A percentile compares a stretch with the other conserved stretches of the same genome.
Evolutionary conservation across 2,329 filamentous ascomycete species (phyloP).

Genomic region (Pseudogymnoascus sp.): DNA sequence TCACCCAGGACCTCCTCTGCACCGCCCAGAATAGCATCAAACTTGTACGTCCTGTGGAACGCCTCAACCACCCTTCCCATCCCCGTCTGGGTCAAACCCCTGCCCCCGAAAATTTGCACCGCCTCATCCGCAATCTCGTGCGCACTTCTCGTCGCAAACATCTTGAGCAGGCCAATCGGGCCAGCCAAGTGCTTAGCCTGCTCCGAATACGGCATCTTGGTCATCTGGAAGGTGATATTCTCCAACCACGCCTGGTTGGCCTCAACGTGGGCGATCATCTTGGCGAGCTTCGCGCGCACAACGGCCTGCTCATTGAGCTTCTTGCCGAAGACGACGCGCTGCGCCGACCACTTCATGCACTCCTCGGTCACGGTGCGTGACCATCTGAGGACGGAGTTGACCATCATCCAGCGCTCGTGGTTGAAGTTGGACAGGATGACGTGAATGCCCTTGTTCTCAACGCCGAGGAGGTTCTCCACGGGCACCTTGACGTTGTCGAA

Average conservation of each 20-base stretch:
- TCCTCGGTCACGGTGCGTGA: conserved; percentile 69
- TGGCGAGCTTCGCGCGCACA: conserved; percentile 77
- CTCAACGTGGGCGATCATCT: conserved; percentile 62
- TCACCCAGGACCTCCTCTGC: conserved; percentile 78
- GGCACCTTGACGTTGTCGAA: conserved; percentile 85
- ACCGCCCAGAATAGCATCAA: conserved; percentile 69
- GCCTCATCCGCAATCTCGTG: conserved; percentile 80
- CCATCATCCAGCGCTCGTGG: conserved; percentile 76
- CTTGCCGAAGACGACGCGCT: conserved; percentile 77
- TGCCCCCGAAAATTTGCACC: conserved; percentile 78
- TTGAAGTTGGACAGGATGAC: conserved; percentile 81
- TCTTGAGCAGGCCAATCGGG: conserved; percentile 77
- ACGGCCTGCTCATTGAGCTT: conserved; percentile 75
- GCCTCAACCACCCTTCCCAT: conserved; percentile 80
- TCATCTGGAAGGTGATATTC: conserved; percentile 65
- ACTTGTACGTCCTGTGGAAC: conserved; percentile 81
- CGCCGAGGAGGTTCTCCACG: conserved; percentile 66
- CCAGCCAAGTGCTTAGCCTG: conserved; percentile 70
- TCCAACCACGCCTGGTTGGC: conserved; percentile 8
- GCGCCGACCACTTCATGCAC: conserved; percentile 81
- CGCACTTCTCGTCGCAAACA: conserved; percentile 65
- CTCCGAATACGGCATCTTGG: conserved; percentile 70
- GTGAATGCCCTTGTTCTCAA: conserved; percentile 79
- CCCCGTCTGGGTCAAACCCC: conserved; percentile 70
- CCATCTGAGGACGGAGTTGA: conserved; percentile 56